Base-by-base conservation (phyloP, 345 rosid species). In the Microthlaspi erraticum region DNA sequence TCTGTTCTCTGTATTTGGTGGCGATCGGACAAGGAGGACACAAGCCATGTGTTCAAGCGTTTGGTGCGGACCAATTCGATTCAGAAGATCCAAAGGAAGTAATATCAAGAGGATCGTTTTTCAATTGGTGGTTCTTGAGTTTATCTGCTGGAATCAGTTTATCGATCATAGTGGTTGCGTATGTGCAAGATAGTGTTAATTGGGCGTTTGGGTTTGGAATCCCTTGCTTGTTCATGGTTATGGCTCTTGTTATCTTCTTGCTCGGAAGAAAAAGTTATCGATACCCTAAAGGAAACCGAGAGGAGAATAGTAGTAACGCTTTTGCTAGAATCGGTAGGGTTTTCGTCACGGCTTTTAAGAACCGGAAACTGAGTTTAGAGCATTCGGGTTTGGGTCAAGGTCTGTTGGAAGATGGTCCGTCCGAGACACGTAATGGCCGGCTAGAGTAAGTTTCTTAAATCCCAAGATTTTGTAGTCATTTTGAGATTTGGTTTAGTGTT, bases 21-120 rank as follows among this genome's bases (percentile, higher is more conserved):
- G 80, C 77, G 1, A 58, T 77, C 6, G 80, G 77, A 51, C 72
- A 77, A 51, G 80, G 76, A 0, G 72, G 76, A 33, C 72, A 77
- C 62, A 77, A 71, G 60, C 77, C 81, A 2, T 77, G 81, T 72
- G 72, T 77, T 52, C 77, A 66, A 38, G 81, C 81, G 4, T 77
- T 77, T 52, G 77, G 81, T 33, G 77, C 77, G 2, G 77, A 72
- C 41, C 81, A 77, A 19, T 77, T 77, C 52, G 81, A 72, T 9
- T 65, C 50, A 6, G 57, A 3, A 39, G 77, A 77, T 77, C 19
- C 66, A 5, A 59, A 65, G 11, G 73, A 77, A 16, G 56, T 14
- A 2, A 31, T 59, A 5, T 41, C 77, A 7, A 72, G 73, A 59
- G 73, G 77, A 10, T 65, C 77, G 6, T 77, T 77, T 66, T 77